Conservation (phyloP, 192 early-diverging fungal genomes). For the Pecoramyces ruminantium region DNA sequence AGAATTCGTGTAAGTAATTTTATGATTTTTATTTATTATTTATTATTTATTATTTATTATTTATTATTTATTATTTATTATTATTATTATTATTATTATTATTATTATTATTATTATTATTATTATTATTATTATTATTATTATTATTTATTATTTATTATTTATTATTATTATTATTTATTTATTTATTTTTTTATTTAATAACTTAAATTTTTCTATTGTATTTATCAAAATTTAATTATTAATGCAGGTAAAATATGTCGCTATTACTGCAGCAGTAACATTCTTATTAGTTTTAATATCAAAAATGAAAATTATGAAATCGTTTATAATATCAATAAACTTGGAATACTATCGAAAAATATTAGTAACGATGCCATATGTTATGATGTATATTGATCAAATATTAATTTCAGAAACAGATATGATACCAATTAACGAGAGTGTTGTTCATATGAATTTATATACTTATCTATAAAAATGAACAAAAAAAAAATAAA, state of each 20-base stretch:
- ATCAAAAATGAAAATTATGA: not conserved
- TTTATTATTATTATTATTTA: no score
- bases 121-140: no score
- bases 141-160: no score
- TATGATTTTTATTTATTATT: no score
- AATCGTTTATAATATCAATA: not conserved
- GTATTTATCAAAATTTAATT: no score
- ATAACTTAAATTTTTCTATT: no score
- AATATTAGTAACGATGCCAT: not conserved
- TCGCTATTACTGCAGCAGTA: not conserved
- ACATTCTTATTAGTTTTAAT: not conserved
- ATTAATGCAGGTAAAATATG: not conserved
- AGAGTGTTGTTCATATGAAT: not conserved
- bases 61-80: no score
- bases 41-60: no score
- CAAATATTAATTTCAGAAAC: not conserved
- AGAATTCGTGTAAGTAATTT: not conserved
- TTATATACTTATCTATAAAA: not conserved
- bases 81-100: no score
- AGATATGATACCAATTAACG: not conserved
- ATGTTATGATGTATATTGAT: not conserved
- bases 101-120: no score
- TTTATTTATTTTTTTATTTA: not conserved
- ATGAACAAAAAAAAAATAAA: no score
- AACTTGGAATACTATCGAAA: not conserved